Evolutionary conservation across 78 protist genomes (phyloP), one percentile per base, ranked within the genome.

Genomic region (Pelomyxa schiedti): DNA sequence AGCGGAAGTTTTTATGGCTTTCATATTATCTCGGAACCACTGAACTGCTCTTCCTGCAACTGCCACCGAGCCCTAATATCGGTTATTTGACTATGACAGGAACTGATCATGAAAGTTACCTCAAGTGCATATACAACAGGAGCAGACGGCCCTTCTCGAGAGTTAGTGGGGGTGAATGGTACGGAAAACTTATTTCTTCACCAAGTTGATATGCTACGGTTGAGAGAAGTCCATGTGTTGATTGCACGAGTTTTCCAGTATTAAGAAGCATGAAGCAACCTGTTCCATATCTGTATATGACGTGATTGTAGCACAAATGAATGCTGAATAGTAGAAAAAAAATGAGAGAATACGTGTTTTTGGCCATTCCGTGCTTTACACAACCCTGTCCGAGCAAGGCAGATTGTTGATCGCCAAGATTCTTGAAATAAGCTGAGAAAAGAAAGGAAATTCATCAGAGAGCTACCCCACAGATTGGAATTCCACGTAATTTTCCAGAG

Each of bases 371-470:
- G 0, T 47, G 64, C 2, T 8, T 58, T 69, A 94, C 77, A 74
- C 97, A 93, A 41, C 24, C 38, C 67, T 97, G 99, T 0, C 99
- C 99, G 4, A 97, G 87, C 78, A 87, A 67, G 1, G 99, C 99
- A 0, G 95, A 83, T 70, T 97, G 99, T 71, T 97, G 99, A 39
- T 97, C 99, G 0, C 99, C 99, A 35, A 93, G n/a, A 7, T 26
- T 2, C 66, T 1, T 9, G 3, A 9, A 42, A 22, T 5, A 5
- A 43, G 66, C n/a, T 35, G 5, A 24, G 6, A 5, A 69, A 5
- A 5, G n/a, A n/a, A n/a, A n/a, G n/a, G n/a, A n/a, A n/a, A n/a
- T n/a, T n/a, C n/a, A n/a, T n/a, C n/a, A n/a, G 69, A 38, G 36
- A 66, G 69, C 69, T 39, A 63, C 67, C 67, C 67, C 3, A 16